Evolutionary conservation across 129 eudicot genomes (phyloP), one percentile per base, ranked within the genome.

Genomic region (Flaveria trinervia): DNA sequence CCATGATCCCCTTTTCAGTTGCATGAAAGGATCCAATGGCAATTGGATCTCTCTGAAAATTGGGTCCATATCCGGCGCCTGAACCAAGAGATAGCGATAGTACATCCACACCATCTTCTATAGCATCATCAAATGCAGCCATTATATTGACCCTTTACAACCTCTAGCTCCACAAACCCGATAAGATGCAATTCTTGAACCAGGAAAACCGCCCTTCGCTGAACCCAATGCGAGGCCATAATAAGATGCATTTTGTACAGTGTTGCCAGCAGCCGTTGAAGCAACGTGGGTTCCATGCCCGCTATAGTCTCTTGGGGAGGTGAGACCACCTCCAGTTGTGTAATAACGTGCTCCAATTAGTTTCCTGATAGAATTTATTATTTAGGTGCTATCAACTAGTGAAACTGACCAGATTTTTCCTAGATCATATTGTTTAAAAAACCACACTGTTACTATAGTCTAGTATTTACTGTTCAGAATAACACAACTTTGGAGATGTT

Each of bases 251-350:
- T 87, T 90, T 0, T 71, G 36, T 48, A 93, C 91, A 0, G 86
- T 33, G n/a, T 76, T 79, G 18, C 98, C 98, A 1, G 91, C 96
- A 28, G 92, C 95, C 2, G 96, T 93, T n/a, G 98, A 84, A 0
- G 98, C 86, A 2, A 84, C 90, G 22, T 93, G 98, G 0, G 97
- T 93, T 18, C 98, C 98, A 65, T 93, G 98, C 15, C 98, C 98
- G 26, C 23, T 69, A 43, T 25, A 50, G 77, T 93, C 98, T 69
- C 98, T 82, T 26, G 96, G 85, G 16, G 96, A 75, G 36, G 7
- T 64, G 64, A 33, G 62, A 16, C 73, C 71, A 9, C 45, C 72
- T 1, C 76, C 20, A 11, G 77, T 83, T 33, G 55, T 49, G 76
- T 89, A 93, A 43, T 75, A 80, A 50, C 90, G 79, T 76, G 98